phyloP scores from a whole-genome alignment of 1,139 yeast genomes.

The Saccharomyces hybrid region DNA sequence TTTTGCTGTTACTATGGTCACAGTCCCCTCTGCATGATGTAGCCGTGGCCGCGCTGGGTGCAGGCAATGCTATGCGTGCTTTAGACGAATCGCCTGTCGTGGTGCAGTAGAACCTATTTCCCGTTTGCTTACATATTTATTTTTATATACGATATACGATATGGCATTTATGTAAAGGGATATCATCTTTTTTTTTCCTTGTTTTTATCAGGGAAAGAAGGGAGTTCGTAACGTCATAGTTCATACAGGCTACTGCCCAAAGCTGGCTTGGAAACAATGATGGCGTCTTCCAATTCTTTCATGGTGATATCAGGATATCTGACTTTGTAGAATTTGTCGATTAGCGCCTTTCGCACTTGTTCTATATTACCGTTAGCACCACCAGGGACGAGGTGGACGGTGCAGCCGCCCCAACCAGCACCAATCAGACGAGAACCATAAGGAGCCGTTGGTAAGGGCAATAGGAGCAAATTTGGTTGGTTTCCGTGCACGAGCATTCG shows the following conservation, averaged over 20 bases:
- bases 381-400: constrained; percentile 52
- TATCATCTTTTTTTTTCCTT: not conserved
- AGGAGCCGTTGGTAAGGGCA: constrained; percentile 50
- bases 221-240: not conserved
- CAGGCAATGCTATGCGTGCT: no score
- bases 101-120: no score
- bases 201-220: not conserved
- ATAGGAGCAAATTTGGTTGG: constrained; percentile 46
- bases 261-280: constrained; percentile 49
- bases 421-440: constrained; percentile 68
- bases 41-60: no score
- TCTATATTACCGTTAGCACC: constrained; percentile 39
- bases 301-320: constrained; percentile 39
- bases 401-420: constrained; percentile 77
- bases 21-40: no score
- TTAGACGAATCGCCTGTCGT: no score
- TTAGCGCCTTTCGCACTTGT: constrained; percentile 41
- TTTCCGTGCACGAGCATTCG: constrained; percentile 50
- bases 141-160: no score
- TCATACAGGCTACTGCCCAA: constrained; percentile 32
- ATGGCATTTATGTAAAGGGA: no score
- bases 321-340: constrained; percentile 42
- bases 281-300: constrained; percentile 41
- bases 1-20: no score
- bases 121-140: no score